Conservation (phyloP, 176 grass and related monocot species). For the Olyra latifolia region DNA sequence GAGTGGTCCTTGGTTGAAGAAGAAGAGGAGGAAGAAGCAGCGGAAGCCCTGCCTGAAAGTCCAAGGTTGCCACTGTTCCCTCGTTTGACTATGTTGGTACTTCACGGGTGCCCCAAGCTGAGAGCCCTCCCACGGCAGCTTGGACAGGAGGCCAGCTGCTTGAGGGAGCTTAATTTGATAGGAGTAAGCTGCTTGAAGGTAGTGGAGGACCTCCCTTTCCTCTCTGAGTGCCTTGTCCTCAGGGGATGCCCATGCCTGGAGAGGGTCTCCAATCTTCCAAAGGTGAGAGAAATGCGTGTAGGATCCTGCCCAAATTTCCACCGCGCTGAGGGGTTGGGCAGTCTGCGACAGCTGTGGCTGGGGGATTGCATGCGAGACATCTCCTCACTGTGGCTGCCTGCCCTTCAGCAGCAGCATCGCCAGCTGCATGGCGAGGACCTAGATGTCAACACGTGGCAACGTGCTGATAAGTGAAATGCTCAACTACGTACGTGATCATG, state of each 20-base stretch:
- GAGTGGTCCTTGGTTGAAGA: too few relatives aligned
- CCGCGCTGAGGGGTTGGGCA: too few relatives aligned
- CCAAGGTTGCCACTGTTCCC: background rate
- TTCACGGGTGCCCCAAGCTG: too few relatives aligned
- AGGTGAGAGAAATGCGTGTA: too few relatives aligned
- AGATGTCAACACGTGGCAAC: background rate
- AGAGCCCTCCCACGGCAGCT: background rate
- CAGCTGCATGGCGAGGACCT: background rate
- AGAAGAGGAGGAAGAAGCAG: background rate
- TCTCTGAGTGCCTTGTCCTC: background rate
- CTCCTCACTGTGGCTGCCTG: conserved; percentile 1
- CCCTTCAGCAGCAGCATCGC: background rate
- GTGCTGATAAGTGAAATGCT: too few relatives aligned
- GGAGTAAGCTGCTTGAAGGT: background rate
- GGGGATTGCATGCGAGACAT: background rate
- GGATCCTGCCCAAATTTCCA: too few relatives aligned
- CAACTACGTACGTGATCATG: too few relatives aligned
- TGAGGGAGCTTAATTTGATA: background rate
- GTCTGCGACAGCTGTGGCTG: too few relatives aligned
- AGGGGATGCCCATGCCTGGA: background rate
- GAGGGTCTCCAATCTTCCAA: too few relatives aligned
- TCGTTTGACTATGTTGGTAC: too few relatives aligned
- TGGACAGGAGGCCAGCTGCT: background rate
- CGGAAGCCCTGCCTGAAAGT: background rate
- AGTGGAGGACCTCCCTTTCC: conserved; percentile 19